Base-by-base conservation (phyloP, 441 rosid species). In the Jatropha multifida region DNA sequence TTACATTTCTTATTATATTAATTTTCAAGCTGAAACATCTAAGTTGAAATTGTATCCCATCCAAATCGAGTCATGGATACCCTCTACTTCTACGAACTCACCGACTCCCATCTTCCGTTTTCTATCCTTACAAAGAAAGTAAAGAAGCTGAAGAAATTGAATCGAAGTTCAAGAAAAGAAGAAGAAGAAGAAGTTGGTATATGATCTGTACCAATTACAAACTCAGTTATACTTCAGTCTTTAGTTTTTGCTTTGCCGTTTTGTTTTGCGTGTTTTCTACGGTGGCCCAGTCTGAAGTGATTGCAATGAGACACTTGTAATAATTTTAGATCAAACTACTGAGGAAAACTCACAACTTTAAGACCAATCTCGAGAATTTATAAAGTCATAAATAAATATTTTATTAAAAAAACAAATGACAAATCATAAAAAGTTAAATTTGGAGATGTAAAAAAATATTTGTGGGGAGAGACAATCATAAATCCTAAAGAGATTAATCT, bases 291-390 rank as follows among this genome's bases (percentile, higher is more conserved):
- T 71, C 80, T 59, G 32, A 10, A 71, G n/a, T 14, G 37, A 71
- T 71, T 72, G 42, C 67, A 58, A 17, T 26, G 11, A 56, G 13
- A 17, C 37, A 42, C 58, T 49, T 20, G n/a, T n/a, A n/a, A 4
- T 27, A 61, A 73, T 37, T 75, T 68, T 64, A 73, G 75, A 80
- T 72, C 55, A 64, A 81, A 76, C 76, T 65, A 61, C 74, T 11
- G 44, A 69, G 82, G 20, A 78, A 83, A 81, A 81, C 81, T 59
- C 59, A 23, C 66, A 54, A 74, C 87, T 78, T 78, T 78, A 85
- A 81, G 80, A 82, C 84, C 87, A 79, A 77, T 69, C 82, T 85
- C 77, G 72, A 82, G 81, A 85, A 80, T 81, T 80, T 67, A 81
- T 73, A 74, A 80, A 85, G 79, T 78, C 78, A 13, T 52, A 52